A percentile compares a stretch with the other conserved stretches of the same genome.
Conservation (phyloP, 2,329 filamentous ascomycete species). For the Leptoxyphium fumago region DNA sequence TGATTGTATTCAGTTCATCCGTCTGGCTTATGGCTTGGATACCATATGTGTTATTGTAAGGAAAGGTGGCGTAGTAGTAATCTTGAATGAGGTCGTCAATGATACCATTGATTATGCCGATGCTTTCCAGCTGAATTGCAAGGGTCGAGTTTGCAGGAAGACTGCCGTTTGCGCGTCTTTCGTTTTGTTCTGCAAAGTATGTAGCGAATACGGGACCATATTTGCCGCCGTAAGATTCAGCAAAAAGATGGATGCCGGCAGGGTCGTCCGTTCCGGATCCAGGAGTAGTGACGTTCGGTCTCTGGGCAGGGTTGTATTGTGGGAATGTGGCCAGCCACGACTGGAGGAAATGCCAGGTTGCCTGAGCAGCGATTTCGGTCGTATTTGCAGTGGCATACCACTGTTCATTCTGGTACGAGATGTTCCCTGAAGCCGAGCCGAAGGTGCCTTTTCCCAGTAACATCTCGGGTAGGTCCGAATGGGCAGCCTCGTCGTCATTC, state of each 20-base stretch:
- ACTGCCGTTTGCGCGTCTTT: constrained; percentile 30
- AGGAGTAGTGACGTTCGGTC: constrained; percentile 6
- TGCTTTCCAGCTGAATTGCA: constrained; percentile 39
- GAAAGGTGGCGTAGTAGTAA: constrained; percentile 40
- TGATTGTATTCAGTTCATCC: constrained; percentile 19
- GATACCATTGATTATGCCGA: constrained; percentile 58
- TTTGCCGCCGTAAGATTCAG: constrained; percentile 33
- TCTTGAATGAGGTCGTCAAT: constrained; percentile 48
- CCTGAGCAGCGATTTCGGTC: constrained; percentile 23
- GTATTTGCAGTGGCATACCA: constrained; percentile 18
- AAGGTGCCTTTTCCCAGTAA: constrained; percentile 51
- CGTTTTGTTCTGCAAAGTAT: constrained; percentile 45
- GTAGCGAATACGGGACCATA: constrained; percentile 49
- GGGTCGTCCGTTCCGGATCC: not conserved
- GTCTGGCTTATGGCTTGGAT: constrained; percentile 39
- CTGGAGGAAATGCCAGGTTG: constrained; percentile 52
- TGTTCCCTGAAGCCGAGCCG: constrained; percentile 30
- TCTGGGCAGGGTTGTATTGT: constrained; percentile 24
- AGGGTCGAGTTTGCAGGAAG: constrained; percentile 14
- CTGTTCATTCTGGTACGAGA: constrained; percentile 8
- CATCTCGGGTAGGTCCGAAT: constrained; percentile 11
- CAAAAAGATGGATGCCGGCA: constrained; percentile 7
- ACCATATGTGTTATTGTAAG: constrained; percentile 49
- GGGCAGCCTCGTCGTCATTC: constrained; percentile 15
- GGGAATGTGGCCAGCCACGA: constrained; percentile 34